Conservation (phyloP, 1,284 basidiomycete genomes). For the Irpex sp. region DNA sequence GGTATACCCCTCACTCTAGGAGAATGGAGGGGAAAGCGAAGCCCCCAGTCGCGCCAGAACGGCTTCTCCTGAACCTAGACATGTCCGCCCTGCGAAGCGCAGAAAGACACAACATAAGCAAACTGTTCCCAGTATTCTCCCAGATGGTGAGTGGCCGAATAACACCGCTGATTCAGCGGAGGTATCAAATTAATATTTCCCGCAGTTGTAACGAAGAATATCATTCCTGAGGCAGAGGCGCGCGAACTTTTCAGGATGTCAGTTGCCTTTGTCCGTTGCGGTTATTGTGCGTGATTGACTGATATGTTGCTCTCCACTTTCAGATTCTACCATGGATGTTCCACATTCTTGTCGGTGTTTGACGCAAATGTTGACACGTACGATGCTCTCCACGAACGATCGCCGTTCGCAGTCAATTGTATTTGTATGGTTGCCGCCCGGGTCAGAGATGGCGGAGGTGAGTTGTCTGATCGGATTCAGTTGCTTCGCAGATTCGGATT, state of each 20-base stretch:
- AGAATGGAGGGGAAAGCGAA: conserved; percentile 72
- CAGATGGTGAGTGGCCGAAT: conserved; percentile 50
- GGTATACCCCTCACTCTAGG: conserved; percentile 30
- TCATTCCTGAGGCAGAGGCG: conserved; percentile 78
- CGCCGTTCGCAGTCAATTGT: conserved; percentile 80
- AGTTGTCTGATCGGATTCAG: conserved; percentile 18
- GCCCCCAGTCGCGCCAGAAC: conserved; percentile 71
- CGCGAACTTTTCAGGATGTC: conserved; percentile 82
- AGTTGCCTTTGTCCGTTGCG: conserved; percentile 22
- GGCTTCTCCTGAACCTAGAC: conserved; percentile 59
- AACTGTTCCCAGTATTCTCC: conserved; percentile 52
- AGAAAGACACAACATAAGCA: conserved; percentile 62
- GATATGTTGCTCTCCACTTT: conserved; percentile 15
- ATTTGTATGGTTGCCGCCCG: conserved; percentile 90
- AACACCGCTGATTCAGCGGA: conserved; percentile 13
- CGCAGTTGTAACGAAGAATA: conserved; percentile 74
- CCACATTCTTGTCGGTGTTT: conserved; percentile 86
- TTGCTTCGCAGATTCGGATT: conserved; percentile 1
- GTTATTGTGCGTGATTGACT: background rate
- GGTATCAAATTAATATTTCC: conserved; percentile 9
- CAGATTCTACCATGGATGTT: conserved; percentile 85
- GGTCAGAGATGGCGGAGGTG: conserved; percentile 83
- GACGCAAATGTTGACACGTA: conserved; percentile 77
- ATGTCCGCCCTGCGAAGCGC: conserved; percentile 62
- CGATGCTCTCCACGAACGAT: conserved; percentile 75